These are phyloP conservation scores for Phytophthora megakarya DNA, from an alignment of 352 stramenopile species.

Conservation along the genomic window DNA sequence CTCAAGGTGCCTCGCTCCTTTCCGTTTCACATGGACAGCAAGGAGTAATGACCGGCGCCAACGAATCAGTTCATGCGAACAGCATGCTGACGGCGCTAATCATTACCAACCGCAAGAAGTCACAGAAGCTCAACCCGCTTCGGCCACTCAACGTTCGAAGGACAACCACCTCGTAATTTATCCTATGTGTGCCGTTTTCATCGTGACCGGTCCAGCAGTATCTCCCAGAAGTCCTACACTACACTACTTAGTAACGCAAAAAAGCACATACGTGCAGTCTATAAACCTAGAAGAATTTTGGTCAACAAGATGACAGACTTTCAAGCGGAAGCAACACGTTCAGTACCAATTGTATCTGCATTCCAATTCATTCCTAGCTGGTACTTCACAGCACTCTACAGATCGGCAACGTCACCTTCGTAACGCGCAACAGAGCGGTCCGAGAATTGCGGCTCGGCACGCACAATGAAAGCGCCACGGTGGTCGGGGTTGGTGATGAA, in stretches of 20 bases:
- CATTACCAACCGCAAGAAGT: conserved; percentile 84
- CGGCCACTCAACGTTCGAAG: conserved; percentile 56
- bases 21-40: conserved; percentile 76
- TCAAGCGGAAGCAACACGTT: background rate
- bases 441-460: conserved; percentile 93
- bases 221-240: conserved; percentile 2
- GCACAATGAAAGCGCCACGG: conserved; percentile 95
- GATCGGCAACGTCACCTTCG: conserved; percentile 82
- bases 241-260: conserved; percentile 6
- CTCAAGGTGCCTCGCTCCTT: conserved; percentile 56
- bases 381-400: conserved; percentile 49
- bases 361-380: conserved; percentile 17
- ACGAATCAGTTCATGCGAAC: conserved; percentile 71
- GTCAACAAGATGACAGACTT: background rate
- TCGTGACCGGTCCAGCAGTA: background rate
- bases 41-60: conserved; percentile 61
- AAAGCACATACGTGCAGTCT: conserved; percentile 26
- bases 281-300: conserved; percentile 37
- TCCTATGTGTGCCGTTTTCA: background rate
- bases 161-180: conserved; percentile 57
- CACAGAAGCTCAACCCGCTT: conserved; percentile 54
- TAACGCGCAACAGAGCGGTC: conserved; percentile 80
- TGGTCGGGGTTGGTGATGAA: conserved; percentile 97
- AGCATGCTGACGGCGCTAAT: conserved; percentile 80
- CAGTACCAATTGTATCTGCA: conserved; percentile 9